Evolutionary conservation across 495 filamentous ascomycete species (phyloP).

Genomic region (Trichoderma reesei): DNA sequence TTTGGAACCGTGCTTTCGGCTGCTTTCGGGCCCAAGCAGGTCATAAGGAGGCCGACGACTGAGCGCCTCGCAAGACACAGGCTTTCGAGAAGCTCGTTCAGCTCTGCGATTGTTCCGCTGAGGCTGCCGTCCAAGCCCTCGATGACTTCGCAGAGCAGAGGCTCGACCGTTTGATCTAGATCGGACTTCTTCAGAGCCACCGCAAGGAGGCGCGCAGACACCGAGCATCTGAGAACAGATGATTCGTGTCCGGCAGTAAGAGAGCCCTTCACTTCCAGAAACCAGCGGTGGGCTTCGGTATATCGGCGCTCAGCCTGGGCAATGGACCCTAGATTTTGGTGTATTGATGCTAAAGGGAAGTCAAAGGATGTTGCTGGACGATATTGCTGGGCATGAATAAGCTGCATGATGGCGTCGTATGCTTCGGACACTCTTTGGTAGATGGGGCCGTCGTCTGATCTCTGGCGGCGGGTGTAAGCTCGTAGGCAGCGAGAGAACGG

Average conservation of each 20-base stretch:
- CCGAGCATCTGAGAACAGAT: conserved; percentile 31
- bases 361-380: conserved; percentile 19
- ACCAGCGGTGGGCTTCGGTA: conserved; percentile 40
- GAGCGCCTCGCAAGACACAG: conserved; percentile 54
- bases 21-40: conserved; percentile 1
- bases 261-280: conserved; percentile 26
- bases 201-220: conserved; percentile 35
- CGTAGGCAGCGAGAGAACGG: conserved; percentile 59
- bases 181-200: conserved; percentile 27
- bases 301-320: conserved; percentile 36
- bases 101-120: conserved; percentile 50
- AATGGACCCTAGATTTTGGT: conserved; percentile 29
- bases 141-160: conserved; percentile 36
- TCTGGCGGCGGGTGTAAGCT: conserved; percentile 47
- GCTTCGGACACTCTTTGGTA: conserved; percentile 25
- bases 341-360: conserved; percentile 26
- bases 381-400: conserved; percentile 20
- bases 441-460: conserved; percentile 29
- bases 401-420: conserved; percentile 19
- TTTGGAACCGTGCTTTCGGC: conserved; percentile 4
- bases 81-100: conserved; percentile 61
- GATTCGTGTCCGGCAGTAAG: conserved; percentile 28
- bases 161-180: conserved; percentile 25
- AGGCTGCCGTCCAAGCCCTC: conserved; percentile 47
- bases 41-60: conserved; percentile 42